Evolutionary conservation across 169 alveolate species (phyloP), one percentile per base, ranked within the genome.

Genomic region (Eimeria acervulina): DNA sequence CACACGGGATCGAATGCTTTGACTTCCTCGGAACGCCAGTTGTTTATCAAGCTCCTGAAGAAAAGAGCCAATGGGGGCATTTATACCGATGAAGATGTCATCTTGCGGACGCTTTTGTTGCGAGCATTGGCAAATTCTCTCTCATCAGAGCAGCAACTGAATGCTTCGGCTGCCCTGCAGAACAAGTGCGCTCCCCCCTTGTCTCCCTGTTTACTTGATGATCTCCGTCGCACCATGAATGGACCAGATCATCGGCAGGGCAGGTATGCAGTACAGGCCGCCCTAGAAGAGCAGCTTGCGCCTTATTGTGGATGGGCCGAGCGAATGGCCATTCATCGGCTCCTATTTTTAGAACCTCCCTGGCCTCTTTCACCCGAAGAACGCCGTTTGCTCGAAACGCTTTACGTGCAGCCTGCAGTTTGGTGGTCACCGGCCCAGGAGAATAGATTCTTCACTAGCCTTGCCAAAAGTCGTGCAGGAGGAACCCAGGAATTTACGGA

Each of bases 381-480:
- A 38, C 59, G 87, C 23, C 61, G 42, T 3, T 76, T 76, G 36
- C 87, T 76, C 19, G 87, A 76, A 76, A 40, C 87, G 0, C 63
- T 76, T 38, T 42, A 76, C 87, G 33, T 23, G 17, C 59, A 76
- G 63, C 87, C 87, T 38, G 38, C 87, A 23, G 87, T 44, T 26
- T 76, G 87, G 87, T 76, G 87, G 87, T 76, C 87, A 10, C 87
- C 87, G 42, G 87, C 87, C 40, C 87, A 76, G 87, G 87, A 76
- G 38, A 42, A 42, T 33, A 38, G 87, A 36, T 76, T 76, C 63
- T 76, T 76, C 36, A 76, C 52, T 23, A 76, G 87, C 63, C 52
- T 76, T 21, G 87, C 61, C 19, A 36, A n/a, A 21, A 7, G 38
- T 17, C 52, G 40, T 76, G 61, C 38, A 76, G 59, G 40, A 38